Evolutionary conservation across 768 basidiomycete species (phyloP), one percentile per base, ranked within the genome.

Genomic region (Mycena alexandri): DNA sequence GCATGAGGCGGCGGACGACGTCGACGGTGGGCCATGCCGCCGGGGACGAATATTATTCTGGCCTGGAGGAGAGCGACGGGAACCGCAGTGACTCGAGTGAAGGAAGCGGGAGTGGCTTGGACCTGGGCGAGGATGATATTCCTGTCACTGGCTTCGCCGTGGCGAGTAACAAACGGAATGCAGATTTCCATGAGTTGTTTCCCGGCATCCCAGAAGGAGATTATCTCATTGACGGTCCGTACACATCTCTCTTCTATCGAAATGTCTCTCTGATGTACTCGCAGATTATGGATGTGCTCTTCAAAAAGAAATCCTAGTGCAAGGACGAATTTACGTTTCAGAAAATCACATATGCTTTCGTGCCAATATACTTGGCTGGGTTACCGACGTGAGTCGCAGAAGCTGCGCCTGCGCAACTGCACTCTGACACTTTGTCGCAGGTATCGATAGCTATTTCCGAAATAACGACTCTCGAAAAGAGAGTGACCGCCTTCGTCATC

Each of bases 271-370:
- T 51, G n/a, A 60, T 36, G 24, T 63, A 60, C 34, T 52, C 48
- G 21, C 68, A 99, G 98, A 99, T 79, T 99, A 99, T 72, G 98
- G 98, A 7, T 99, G 98, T 75, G 98, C 98, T 0, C 79, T 99
- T 13, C 96, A 98, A 79, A 89, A 95, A 44, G 98, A 99, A 78
- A 99, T 99, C 72, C 84, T 98, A 33, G 92, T 99, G 46, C 98
- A 99, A 84, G 98, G 98, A 6, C 86, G 98, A 13, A 77, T 99
- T 63, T 98, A 98, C 79, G 94, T 99, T 24, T 99, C 98, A 9
- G 97, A 99, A 80, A 98, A 99, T 79, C 96, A 98, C 75, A 87
- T 98, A n/a, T 99, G 95, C 81, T 99, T 99, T 83, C 94, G 99
- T 73, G 97, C 98, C 47, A 99, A 99, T 76, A 98, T 99, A 47